A percentile compares a stretch with the other conserved stretches of the same genome.
These are phyloP conservation scores for Podaxis pistillaris DNA, from an alignment of 768 basidiomycete genomes.

Conservation along the genomic window DNA sequence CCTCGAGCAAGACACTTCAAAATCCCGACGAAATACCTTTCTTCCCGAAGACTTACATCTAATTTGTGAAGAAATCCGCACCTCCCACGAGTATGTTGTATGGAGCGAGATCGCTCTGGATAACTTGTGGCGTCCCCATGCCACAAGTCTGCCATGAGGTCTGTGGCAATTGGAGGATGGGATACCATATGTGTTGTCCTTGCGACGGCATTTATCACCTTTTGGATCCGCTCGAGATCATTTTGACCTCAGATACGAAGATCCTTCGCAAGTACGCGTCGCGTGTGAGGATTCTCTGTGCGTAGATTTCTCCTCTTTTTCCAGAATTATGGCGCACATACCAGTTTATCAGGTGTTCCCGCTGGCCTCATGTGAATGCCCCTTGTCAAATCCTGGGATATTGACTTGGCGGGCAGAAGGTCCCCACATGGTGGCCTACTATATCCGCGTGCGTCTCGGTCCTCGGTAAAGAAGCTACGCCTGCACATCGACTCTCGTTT, in stretches of 20 bases:
- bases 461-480: background rate
- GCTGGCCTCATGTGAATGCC: background rate
- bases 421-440: background rate
- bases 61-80: background rate
- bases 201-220: background rate
- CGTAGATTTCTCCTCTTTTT: background rate
- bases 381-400: background rate
- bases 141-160: background rate
- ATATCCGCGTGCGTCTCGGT: background rate
- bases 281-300: background rate
- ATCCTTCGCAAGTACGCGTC: background rate
- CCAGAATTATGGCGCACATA: background rate
- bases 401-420: background rate
- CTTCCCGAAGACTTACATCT: too few species aligned
- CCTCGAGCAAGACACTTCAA: too few species aligned
- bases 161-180: background rate
- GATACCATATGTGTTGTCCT: background rate
- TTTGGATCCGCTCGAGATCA: background rate
- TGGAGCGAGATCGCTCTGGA: background rate
- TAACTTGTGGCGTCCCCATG: background rate
- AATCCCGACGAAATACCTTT: too few species aligned
- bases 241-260: background rate
- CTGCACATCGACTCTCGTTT: background rate
- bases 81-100: background rate
- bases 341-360: background rate